Base-by-base conservation (phyloP, 2,329 filamentous ascomycete genomes). In the Beauveria rudraprayagi region DNA sequence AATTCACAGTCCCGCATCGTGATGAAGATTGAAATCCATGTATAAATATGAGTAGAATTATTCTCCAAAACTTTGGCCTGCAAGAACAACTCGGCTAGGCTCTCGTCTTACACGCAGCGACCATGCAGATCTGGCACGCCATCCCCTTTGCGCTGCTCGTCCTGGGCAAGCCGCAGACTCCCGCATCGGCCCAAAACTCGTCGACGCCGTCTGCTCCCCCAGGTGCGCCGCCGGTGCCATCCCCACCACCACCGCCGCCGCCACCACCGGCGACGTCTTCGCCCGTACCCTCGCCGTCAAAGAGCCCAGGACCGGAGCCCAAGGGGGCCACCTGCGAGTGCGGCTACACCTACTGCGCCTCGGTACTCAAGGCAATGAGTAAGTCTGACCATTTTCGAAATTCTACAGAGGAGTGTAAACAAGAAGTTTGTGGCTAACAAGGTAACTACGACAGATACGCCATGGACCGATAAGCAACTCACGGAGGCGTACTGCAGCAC, bases 291-390 rank as follows among this genome's bases (percentile, higher is more conserved):
- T 56, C 44, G 14, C 62, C 53, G 10, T 63, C 60, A 1, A 62
- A 24, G 22, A 61, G 65, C n/a, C 64, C 66, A 24, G 63, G 57
- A 28, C 61, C 65, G 1, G 63, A 65, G 16, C 55, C 60, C 28
- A 62, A 66, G 9, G 73, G 69, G 2, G 65, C 74, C 17, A 71
- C 71, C 57, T 77, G 75, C 64, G 71, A 76, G 62, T 77, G 75
- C 63, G 75, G 75, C 60, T 76, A 76, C 59, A 77, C 75, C 3
- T 77, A 77, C 61, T 77, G 75, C 62, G 73, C 73, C 10, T 68
- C 71, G 1, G 74, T 77, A 14, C 67, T 77, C 22, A 69, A 72
- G 67, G 66, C 59, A 1, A 75, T 75, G 73, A 67, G 73, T 74
- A 67, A 52, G 69, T 64, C 2, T 6, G 5, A 17, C 3, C 1